Percentiles rank a stretch among this genome's conserved stretches.
Evolutionary conservation across 129 eudicot species (phyloP).

Genomic region (Flaveria brownii): DNA sequence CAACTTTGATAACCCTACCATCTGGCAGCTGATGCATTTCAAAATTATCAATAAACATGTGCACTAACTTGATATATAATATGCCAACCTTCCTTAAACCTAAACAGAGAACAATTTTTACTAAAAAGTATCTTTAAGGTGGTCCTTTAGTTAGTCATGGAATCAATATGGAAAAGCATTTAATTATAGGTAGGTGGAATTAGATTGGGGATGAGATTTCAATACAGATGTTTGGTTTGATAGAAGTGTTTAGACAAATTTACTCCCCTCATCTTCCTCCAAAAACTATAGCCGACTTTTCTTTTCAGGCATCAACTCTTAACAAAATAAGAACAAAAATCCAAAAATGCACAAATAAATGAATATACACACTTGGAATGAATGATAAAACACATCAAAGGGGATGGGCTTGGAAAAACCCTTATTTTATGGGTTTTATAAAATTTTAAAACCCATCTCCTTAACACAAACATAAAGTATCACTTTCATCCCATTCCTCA

Average conservation of each 20-base stretch:
- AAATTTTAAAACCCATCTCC: background rate
- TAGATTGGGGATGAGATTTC: background rate
- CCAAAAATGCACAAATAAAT: background rate
- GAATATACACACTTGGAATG: background rate
- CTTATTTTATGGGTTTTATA: background rate
- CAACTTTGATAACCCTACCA: slow-evolving; percentile 98
- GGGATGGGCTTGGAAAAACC: background rate
- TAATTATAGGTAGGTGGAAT: background rate
- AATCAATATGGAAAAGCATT: background rate
- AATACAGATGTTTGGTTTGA: background rate
- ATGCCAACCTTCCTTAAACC: background rate
- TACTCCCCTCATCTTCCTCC: background rate
- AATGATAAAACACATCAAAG: background rate
- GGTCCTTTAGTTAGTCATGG: background rate
- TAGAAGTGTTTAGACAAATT: background rate
- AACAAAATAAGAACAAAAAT: background rate
- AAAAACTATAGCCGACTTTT: background rate
- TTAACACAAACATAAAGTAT: background rate
- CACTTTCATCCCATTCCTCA: background rate
- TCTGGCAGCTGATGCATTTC: slow-evolving; percentile 74
- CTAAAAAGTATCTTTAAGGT: background rate
- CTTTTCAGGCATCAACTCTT: background rate
- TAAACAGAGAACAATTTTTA: background rate
- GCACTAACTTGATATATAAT: background rate
- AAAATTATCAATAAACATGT: slow-evolving; percentile 12